A percentile compares a stretch with the other conserved stretches of the same genome.
phyloP scores from a whole-genome alignment of 1,284 basidiomycete genomes.

The Rhodofomes roseus region DNA sequence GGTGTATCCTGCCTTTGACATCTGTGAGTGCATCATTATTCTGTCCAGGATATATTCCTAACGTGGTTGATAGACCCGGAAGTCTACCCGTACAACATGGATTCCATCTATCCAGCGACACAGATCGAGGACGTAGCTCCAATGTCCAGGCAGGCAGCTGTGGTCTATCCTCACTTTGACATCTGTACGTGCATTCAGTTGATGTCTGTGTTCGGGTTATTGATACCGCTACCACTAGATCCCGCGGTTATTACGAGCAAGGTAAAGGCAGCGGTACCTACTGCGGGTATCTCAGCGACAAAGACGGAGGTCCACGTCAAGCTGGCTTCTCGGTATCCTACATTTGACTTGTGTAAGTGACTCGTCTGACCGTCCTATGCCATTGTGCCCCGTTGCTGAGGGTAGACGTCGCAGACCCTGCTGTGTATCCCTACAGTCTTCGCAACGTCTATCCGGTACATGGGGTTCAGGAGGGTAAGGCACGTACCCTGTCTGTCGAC shows the following conservation, averaged over 20 bases:
- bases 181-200: slow-evolving; percentile 1
- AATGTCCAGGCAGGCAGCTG: not conserved
- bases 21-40: slow-evolving; percentile 10
- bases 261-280: slow-evolving; percentile 13
- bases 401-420: slow-evolving; percentile 10
- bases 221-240: slow-evolving; percentile 17
- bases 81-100: not conserved
- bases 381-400: too few relatives aligned
- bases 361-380: too few relatives aligned
- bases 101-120: not conserved
- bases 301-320: not conserved
- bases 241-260: slow-evolving; percentile 32
- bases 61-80: not conserved
- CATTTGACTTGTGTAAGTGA: slow-evolving; percentile 1
- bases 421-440: slow-evolving; percentile 16
- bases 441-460: slow-evolving; percentile 15
- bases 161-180: slow-evolving; percentile 9
- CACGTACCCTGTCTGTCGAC: not conserved
- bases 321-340: slow-evolving; percentile 3
- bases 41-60: too few relatives aligned
- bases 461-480: too few relatives aligned
- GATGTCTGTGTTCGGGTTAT: not conserved
- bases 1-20: slow-evolving; percentile 15
- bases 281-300: not conserved
- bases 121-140: not conserved